Evolutionary conservation across 108 stramenopile species (phyloP), one percentile per base, ranked within the genome.

Genomic region (Cyclotella cryptica): DNA sequence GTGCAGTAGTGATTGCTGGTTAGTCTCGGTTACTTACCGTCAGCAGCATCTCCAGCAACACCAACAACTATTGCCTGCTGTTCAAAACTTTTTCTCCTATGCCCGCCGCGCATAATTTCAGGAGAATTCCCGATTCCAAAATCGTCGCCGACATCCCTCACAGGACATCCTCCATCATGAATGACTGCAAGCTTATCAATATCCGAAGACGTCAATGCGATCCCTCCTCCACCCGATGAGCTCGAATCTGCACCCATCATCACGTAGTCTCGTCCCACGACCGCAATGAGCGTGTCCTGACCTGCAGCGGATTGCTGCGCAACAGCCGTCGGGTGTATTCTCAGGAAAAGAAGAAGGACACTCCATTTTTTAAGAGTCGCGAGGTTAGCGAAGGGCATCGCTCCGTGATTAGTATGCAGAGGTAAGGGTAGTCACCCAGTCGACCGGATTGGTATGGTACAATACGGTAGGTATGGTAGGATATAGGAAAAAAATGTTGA

Each of bases 191-290:
- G 86, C 69, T 93, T 93, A 66, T 93, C 90, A 21, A 89, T 41
- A 57, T 88, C 79, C 29, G 86, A 81, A 15, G 88, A 87, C 22
- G 93, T 91, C 79, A 90, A 68, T 10, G 89, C 69, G 44, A 91
- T 88, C 28, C 86, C 84, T 27, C 80, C 72, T 59, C 80, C 72
- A 30, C 75, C 69, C 3, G 74, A 80, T 0, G 87, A 78, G 42
- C 84, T 80, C 10, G 90, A 88, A 75, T 92, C 90, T 17, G 90
- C 90, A 45, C 86, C 93, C 74, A 94, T 68, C 84, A 94, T 69
- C 27, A 94, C 69, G 62, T 90, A 94, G 81, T 94, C 93, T 21
- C 81, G 79, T 15, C 93, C 93, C 11, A 87, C 87, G 54, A 94
- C 83, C 8, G 87, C 93, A 27, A 94, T 86, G 59, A 94, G 72